Percentiles rank a stretch among this genome's conserved stretches.
Conservation (phyloP, 2,329 filamentous ascomycete species). For the Pseudogymnoascus sp. region DNA sequence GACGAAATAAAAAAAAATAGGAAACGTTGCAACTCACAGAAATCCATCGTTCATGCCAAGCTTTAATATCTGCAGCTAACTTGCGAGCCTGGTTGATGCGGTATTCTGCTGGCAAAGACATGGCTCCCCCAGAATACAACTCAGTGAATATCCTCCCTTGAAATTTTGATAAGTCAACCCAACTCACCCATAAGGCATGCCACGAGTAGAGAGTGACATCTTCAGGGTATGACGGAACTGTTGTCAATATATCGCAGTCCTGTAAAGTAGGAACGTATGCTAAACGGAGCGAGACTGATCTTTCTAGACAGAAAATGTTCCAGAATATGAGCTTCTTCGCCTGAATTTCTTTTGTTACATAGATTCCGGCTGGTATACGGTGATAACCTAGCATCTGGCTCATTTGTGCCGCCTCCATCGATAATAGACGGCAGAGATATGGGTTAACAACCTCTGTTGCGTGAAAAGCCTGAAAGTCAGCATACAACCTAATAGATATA, state of each 20-base stretch:
- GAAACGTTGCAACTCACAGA: not conserved
- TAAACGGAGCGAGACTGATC: conserved; percentile 13
- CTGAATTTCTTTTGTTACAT: conserved; percentile 2
- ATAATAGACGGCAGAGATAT: conserved; percentile 2
- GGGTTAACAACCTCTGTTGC: conserved; percentile 8
- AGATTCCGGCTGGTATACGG: not conserved
- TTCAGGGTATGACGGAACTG: not conserved
- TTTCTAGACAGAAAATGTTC: conserved; percentile 15
- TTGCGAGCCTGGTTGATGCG: not conserved
- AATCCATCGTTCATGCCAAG: not conserved
- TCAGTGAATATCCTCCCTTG: conserved; percentile 11
- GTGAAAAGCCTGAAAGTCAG: not conserved
- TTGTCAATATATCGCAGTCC: conserved; percentile 16
- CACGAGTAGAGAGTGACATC: conserved; percentile 8
- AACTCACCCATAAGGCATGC: conserved; percentile 12
- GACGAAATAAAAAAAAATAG: not conserved
- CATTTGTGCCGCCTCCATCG: conserved; percentile 10
- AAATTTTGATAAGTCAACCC: conserved; percentile 14
- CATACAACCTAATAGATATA: not conserved
- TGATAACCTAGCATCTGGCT: conserved; percentile 10
- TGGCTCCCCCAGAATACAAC: conserved; percentile 11
- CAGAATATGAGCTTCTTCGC: conserved; percentile 13
- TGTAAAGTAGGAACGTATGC: conserved; percentile 14
- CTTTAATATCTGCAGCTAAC: not conserved
- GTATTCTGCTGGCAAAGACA: not conserved